phyloP scores from a whole-genome alignment of 2,329 filamentous ascomycete genomes.

The Neonectria ditissima region DNA sequence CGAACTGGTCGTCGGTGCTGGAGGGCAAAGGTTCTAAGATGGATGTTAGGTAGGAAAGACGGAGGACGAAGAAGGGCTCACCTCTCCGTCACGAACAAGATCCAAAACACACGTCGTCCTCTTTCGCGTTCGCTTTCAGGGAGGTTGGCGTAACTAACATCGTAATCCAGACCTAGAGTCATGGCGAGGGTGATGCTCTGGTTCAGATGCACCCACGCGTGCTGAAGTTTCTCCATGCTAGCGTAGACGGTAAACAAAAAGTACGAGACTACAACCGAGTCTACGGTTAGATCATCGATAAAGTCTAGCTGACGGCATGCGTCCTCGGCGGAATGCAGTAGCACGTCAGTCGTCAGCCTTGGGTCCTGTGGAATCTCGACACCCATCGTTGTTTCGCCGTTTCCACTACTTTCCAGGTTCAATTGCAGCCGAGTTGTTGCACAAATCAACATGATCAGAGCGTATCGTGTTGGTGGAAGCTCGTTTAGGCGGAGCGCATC shows the following conservation, averaged over 20 bases:
- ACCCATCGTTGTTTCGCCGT: no score
- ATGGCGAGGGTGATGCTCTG: slow-evolving; percentile 38
- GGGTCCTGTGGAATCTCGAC: neutral
- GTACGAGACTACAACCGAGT: slow-evolving; percentile 37
- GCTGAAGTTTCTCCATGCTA: slow-evolving; percentile 35
- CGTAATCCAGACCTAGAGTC: slow-evolving; percentile 32
- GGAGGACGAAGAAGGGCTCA: no score
- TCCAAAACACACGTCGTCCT: slow-evolving; percentile 42
- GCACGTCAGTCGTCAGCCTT: neutral
- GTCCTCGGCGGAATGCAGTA: neutral
- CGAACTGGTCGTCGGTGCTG: slow-evolving; percentile 37
- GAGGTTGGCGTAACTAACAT: slow-evolving; percentile 27
- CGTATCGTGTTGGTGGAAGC: neutral
- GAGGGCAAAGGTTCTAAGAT: slow-evolving; percentile 41
- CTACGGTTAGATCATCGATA: slow-evolving; percentile 23
- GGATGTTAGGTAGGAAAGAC: no score
- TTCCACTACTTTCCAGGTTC: neutral
- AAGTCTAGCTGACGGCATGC: neutral
- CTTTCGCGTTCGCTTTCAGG: slow-evolving; percentile 30
- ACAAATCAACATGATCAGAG: neutral
- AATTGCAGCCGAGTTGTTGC: neutral
- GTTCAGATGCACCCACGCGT: slow-evolving; percentile 41
- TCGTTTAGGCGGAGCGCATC: neutral
- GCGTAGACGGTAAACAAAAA: slow-evolving; percentile 41
- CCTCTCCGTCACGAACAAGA: slow-evolving; percentile 46